Percentiles rank a stretch among this genome's conserved stretches.
Conservation (phyloP, 108 stramenopile genomes). For the Discostella stelligeroides region DNA sequence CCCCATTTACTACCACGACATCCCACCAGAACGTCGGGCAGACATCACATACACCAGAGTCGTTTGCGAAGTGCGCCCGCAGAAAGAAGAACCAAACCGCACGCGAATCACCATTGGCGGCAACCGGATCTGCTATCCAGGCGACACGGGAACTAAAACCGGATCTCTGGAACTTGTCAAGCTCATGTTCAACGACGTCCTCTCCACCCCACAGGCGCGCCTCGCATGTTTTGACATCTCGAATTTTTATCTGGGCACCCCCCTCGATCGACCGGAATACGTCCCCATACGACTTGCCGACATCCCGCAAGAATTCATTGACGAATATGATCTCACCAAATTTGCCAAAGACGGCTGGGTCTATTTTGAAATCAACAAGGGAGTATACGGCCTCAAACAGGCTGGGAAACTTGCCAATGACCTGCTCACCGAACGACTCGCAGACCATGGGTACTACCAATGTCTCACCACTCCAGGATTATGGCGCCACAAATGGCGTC, state of each 20-base stretch:
- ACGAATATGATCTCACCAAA: slow-evolving; percentile 25
- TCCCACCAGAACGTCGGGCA: not conserved
- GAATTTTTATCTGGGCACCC: slow-evolving; percentile 51
- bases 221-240: slow-evolving; percentile 44
- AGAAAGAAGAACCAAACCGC: slow-evolving; percentile 27
- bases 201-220: slow-evolving; percentile 24
- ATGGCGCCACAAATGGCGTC: too few species aligned
- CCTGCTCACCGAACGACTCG: too few species aligned
- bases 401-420: too few species aligned
- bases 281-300: slow-evolving; percentile 33
- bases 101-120: slow-evolving; percentile 48
- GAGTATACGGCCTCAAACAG: slow-evolving; percentile 65
- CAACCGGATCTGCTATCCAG: slow-evolving; percentile 34
- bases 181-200: slow-evolving; percentile 51
- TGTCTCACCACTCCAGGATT: too few species aligned
- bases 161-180: slow-evolving; percentile 41
- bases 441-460: too few species aligned
- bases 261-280: slow-evolving; percentile 38
- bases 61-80: slow-evolving; percentile 25
- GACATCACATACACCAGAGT: slow-evolving; percentile 1
- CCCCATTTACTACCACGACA: not conserved
- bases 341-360: slow-evolving; percentile 11
- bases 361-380: slow-evolving; percentile 31
- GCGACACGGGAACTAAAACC: slow-evolving; percentile 31
- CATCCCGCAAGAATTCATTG: slow-evolving; percentile 47